Evolutionary conservation across 2,329 filamentous ascomycete species (phyloP), one percentile per base, ranked within the genome.

Genomic region (Didymella pinodella): DNA sequence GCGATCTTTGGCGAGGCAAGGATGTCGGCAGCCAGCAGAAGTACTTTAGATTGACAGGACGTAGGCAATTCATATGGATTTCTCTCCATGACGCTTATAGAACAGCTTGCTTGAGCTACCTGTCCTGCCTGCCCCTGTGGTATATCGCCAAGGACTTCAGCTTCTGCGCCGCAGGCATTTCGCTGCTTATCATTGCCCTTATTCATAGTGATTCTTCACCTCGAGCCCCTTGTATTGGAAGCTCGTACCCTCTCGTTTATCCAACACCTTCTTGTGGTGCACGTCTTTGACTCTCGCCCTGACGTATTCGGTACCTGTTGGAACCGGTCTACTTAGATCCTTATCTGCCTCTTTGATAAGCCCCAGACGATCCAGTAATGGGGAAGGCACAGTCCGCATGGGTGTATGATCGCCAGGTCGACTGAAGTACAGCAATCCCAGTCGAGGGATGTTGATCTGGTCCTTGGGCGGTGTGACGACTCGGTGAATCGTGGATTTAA

Each of bases 401-500:
- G 68, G 63, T 5, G 70, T 65, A 7, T 77, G 67, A 29, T 67
- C 63, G 16, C 65, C 63, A 28, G 63, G 66, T 3, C 66, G 56
- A 25, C 62, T 62, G 45, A 69, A 69, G 48, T 69, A 69, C 43
- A 69, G 25, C 11, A 69, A 26, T 1, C 66, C 66, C 4, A 63
- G 55, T 11, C 66, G 78, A 49, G 83, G 80, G 0, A 82, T 74
- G 43, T 82, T 71, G 0, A 78, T 76, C 63, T 84, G 82, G 52
- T 84, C 82, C 8, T 73, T 65, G 0, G 81, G 82, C 1, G 82
- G 82, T 11, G 77, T 77, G 49, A 80, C 79, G 0, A 84, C 82
- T 4, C 82, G 78, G 50, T 84, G 82, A 12, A 84, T 73, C 26
- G 76, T 80, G 3, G 75, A 79, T 67, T 83, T 83, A 48, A 84